Evolutionary conservation across 371 early-diverging fungal genomes (phyloP).

Genomic region (Apophysomyces trapeziformis): DNA sequence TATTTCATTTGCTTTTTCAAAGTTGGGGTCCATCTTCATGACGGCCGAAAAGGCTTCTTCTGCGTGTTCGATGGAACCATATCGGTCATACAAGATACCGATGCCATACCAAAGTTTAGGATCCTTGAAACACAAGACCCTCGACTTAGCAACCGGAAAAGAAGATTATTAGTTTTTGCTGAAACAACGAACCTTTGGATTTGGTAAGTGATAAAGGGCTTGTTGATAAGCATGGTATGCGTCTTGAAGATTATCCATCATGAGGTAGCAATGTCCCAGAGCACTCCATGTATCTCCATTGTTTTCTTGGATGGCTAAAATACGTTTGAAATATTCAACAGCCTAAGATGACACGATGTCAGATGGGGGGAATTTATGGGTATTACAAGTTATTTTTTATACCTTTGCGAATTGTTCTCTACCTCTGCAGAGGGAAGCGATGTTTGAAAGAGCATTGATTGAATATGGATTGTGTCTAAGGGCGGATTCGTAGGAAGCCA

Average conservation of each 20-base stretch:
- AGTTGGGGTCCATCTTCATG: slow-evolving; percentile 85
- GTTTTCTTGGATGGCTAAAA: slow-evolving; percentile 74
- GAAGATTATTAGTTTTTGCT: background rate
- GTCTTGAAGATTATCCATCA: slow-evolving; percentile 93
- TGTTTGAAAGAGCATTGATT: slow-evolving; percentile 70
- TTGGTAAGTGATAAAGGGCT: slow-evolving; percentile 84
- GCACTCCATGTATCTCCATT: slow-evolving; percentile 95
- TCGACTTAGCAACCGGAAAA: background rate
- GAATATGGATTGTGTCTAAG: slow-evolving; percentile 91
- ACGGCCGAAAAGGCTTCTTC: slow-evolving; percentile 97
- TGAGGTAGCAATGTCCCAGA: slow-evolving; percentile 91
- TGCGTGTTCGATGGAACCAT: slow-evolving; percentile 94
- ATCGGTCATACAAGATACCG: slow-evolving; percentile 96
- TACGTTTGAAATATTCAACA: slow-evolving; percentile 87
- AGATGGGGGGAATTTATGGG: background rate
- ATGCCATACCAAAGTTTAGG: slow-evolving; percentile 99
- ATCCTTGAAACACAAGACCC: slow-evolving; percentile 57
- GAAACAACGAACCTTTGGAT: slow-evolving; percentile 70
- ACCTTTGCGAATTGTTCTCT: slow-evolving; percentile 67
- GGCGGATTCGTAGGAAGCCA: slow-evolving; percentile 81
- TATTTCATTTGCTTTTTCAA: slow-evolving; percentile 96
- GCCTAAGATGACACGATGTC: slow-evolving; percentile 53
- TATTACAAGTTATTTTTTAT: background rate
- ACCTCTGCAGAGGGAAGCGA: slow-evolving; percentile 70
- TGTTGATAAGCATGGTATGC: slow-evolving; percentile 94